Conservation (phyloP, 768 basidiomycete species). For the Pholiota microspora region DNA sequence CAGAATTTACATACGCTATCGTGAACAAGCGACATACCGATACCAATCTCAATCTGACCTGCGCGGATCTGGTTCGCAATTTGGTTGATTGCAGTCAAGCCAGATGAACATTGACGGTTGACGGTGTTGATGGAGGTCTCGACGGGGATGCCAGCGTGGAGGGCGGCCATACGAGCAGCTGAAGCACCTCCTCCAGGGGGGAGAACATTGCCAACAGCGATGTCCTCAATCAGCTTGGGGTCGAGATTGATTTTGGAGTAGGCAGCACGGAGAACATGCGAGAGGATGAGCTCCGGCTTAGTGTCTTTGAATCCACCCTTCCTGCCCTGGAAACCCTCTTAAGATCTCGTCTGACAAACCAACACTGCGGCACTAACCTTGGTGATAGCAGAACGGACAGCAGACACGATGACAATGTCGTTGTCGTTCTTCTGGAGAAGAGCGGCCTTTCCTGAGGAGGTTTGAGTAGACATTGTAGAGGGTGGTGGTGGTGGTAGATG, state of each 20-base stretch:
- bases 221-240: conserved; percentile 81
- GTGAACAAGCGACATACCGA: conserved; percentile 51
- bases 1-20: neutral
- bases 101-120: conserved; percentile 90
- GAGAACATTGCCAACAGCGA: conserved; percentile 86
- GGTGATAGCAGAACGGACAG: conserved; percentile 88
- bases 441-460: conserved; percentile 49
- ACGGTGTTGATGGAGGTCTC: conserved; percentile 75
- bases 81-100: conserved; percentile 77
- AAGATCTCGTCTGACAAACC: conserved; percentile 1
- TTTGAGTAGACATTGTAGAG: conserved; percentile 32
- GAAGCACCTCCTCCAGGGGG: conserved; percentile 82
- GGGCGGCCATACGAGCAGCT: conserved; percentile 82
- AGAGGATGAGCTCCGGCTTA: conserved; percentile 76
- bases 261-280: conserved; percentile 72
- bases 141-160: conserved; percentile 83
- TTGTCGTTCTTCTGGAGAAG: conserved; percentile 72
- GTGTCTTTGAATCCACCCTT: conserved; percentile 95
- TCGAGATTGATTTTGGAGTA: conserved; percentile 68
- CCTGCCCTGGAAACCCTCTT: conserved; percentile 45
- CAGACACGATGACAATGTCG: conserved; percentile 89
- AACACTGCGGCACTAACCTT: conserved; percentile 51
- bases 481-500: conserved; percentile 12
- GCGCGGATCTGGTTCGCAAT: conserved; percentile 77
- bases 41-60: conserved; percentile 87